phyloP scores from a whole-genome alignment of 148 eudicot species.

The Rhododendron kiyosumense region DNA sequence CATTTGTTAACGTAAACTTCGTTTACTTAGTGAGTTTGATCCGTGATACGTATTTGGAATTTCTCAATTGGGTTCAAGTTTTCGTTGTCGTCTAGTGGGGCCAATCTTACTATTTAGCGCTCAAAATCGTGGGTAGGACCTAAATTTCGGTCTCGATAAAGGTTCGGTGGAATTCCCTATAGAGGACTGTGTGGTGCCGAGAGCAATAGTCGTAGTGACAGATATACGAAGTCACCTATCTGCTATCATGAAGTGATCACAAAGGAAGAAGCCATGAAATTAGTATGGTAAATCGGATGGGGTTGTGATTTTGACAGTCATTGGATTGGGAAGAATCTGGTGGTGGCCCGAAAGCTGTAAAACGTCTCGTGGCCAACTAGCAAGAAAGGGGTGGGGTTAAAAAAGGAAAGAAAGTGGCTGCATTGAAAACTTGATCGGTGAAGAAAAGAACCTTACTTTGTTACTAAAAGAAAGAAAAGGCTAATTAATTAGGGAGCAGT shows the following conservation, averaged over 20 bases:
- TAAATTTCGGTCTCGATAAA: background rate
- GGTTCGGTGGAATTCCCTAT: background rate
- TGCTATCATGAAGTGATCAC: background rate
- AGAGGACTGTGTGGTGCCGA: background rate
- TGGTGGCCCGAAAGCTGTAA: constrained; percentile 22
- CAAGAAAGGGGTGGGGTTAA: constrained; percentile 16
- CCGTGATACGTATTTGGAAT: background rate
- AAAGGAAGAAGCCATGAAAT: background rate
- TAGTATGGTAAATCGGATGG: background rate
- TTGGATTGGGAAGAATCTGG: background rate
- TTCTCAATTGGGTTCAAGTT: background rate
- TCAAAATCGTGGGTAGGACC: background rate
- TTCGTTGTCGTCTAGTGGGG: background rate
- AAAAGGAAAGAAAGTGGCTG: background rate
- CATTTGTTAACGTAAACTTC: background rate
- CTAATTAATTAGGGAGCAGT: background rate
- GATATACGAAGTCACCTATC: background rate
- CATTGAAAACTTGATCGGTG: background rate
- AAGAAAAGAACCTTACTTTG: background rate
- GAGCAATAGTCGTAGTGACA: no score
- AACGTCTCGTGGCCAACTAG: constrained; percentile 31
- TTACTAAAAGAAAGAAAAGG: background rate
- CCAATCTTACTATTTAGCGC: background rate
- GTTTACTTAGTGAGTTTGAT: background rate
- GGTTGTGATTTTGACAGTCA: background rate